Conservation (phyloP, 2,329 filamentous ascomycete species). For the Epichloe brachyelytri region DNA sequence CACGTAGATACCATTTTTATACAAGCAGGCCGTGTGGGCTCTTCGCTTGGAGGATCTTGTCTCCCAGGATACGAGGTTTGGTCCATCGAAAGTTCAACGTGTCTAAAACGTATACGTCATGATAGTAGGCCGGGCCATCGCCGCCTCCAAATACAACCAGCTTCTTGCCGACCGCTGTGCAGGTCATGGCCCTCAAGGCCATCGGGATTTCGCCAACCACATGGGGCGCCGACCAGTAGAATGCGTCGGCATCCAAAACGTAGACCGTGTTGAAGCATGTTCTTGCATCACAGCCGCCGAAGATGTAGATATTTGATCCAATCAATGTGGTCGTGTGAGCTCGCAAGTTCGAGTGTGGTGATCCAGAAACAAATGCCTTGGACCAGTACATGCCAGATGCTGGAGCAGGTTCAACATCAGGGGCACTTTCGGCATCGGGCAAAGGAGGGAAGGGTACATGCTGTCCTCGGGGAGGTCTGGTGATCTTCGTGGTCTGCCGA, state of each 20-base stretch:
- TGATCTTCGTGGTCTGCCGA: constrained; percentile 7
- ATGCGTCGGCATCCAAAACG: constrained; percentile 56
- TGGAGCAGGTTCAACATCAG: constrained; percentile 49
- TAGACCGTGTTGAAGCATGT: constrained; percentile 59
- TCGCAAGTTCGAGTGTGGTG: constrained; percentile 45
- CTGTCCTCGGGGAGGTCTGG: constrained; percentile 22
- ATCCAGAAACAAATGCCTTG: constrained; percentile 48
- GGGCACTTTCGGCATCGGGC: constrained; percentile 39
- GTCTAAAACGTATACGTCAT: constrained; percentile 60
- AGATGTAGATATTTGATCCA: constrained; percentile 54
- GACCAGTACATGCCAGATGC: constrained; percentile 65
- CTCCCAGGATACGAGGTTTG: constrained; percentile 45
- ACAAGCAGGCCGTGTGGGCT: constrained; percentile 58
- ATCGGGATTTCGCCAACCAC: constrained; percentile 52
- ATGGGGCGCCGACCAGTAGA: constrained; percentile 54
- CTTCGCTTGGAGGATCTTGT: constrained; percentile 43
- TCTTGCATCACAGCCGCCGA: constrained; percentile 54
- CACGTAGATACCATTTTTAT: constrained; percentile 59
- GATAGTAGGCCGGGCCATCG: constrained; percentile 58
- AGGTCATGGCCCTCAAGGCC: constrained; percentile 58
- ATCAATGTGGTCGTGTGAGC: constrained; percentile 56
- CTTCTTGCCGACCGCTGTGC: constrained; percentile 58
- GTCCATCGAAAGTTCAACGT: constrained; percentile 57
- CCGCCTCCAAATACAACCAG: constrained; percentile 58
- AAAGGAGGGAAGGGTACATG: constrained; percentile 43